Conservation (phyloP, 306 rosid species). For the Dryas drummondii region DNA sequence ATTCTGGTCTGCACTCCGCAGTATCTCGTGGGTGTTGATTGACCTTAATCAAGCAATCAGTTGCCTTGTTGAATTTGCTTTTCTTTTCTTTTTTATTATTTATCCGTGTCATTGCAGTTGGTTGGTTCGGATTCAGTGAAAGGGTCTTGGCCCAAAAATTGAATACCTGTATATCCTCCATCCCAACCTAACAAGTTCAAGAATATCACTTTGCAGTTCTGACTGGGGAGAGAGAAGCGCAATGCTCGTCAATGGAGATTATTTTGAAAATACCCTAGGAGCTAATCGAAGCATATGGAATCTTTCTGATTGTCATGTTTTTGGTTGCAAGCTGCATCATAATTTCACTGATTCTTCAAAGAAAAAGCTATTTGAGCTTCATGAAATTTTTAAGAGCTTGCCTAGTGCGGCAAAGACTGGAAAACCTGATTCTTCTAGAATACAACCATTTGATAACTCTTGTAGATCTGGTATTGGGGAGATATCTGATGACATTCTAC, state of each 20-base stretch:
- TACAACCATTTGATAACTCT: conserved; percentile 46
- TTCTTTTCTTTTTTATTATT: not conserved
- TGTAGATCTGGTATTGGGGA: conserved; percentile 65
- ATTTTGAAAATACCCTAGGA: conserved; percentile 33
- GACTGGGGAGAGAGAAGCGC: conserved; percentile 68
- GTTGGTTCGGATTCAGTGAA: not conserved
- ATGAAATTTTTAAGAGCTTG: conserved; percentile 74
- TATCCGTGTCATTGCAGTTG: conserved; percentile 1
- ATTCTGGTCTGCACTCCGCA: too few relatives aligned
- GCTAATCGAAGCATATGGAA: conserved; percentile 53
- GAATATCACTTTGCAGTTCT: conserved; percentile 53
- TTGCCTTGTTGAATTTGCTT: not conserved
- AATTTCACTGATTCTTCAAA: conserved; percentile 44
- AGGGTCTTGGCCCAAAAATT: not conserved
- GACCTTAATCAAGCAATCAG: not conserved
- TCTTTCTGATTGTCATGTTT: conserved; percentile 86
- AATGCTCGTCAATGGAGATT: conserved; percentile 47
- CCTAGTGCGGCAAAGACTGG: conserved; percentile 55
- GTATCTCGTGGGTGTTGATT: not conserved
- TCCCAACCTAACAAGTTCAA: conserved; percentile 6
- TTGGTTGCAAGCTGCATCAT: conserved; percentile 74
- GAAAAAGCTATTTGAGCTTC: conserved; percentile 74
- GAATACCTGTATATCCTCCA: not conserved
- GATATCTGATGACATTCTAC: conserved; percentile 72
- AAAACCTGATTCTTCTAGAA: conserved; percentile 38